Conservation (phyloP, 352 stramenopile species). For the Pythium pectinolyticum region DNA sequence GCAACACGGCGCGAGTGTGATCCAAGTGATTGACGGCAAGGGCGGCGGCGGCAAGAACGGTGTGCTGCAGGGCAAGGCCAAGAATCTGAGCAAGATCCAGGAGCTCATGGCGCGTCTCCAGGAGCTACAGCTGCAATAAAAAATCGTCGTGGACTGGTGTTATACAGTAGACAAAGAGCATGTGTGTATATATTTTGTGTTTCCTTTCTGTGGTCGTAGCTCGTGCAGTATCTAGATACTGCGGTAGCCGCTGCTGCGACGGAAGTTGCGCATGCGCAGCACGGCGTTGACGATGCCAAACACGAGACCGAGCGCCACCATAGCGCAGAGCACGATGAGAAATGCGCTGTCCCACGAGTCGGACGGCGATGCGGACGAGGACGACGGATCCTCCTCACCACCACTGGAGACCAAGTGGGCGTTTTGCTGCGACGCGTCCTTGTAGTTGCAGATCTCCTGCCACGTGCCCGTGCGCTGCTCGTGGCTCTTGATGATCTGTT, state of each 20-base stretch:
- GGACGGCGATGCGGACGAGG: too few relatives aligned
- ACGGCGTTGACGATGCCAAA: slow-evolving; percentile 61
- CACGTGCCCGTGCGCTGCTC: slow-evolving; percentile 70
- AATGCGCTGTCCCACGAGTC: slow-evolving; percentile 35
- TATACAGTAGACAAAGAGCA: not conserved
- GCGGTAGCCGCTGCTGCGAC: slow-evolving; percentile 47
- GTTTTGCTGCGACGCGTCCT: slow-evolving; percentile 26
- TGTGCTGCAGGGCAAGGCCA: slow-evolving; percentile 79
- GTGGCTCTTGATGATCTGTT: slow-evolving; percentile 66
- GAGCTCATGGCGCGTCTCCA: slow-evolving; percentile 47
- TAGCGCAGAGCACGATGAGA: slow-evolving; percentile 45
- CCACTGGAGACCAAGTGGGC: slow-evolving; percentile 21
- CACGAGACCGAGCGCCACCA: slow-evolving; percentile 43
- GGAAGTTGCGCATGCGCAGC: slow-evolving; percentile 39
- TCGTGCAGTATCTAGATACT: slow-evolving; percentile 21
- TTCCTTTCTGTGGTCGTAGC: too few relatives aligned
- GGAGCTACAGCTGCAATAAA: slow-evolving; percentile 35
- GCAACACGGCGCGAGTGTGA: slow-evolving; percentile 54
- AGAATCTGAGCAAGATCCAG: slow-evolving; percentile 49
- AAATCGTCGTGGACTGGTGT: slow-evolving; percentile 23
- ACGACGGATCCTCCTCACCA: too few relatives aligned
- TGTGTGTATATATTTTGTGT: too few relatives aligned
- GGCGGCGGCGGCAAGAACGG: slow-evolving; percentile 74
- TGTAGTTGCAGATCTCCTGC: slow-evolving; percentile 82
- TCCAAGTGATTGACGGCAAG: slow-evolving; percentile 68